Base-by-base conservation (phyloP, 2,329 filamentous ascomycete species). In the Arthrobotrys iridis region DNA sequence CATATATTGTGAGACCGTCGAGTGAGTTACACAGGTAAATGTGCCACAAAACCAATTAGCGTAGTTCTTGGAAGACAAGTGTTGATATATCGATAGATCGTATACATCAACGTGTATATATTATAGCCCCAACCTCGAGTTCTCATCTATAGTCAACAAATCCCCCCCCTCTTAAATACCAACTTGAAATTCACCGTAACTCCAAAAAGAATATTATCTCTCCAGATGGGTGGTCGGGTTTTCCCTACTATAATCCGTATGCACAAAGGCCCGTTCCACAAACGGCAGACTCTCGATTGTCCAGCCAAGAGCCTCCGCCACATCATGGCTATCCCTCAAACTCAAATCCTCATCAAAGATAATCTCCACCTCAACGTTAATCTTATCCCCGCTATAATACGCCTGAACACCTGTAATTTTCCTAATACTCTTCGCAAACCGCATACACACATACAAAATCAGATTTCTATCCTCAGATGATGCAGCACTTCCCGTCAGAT, bases 391-490 rank as follows among this genome's bases (percentile, higher is more conserved):
- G 0, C 90, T 89, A 80, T 96, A 92, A 81, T 95, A 96, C 1
- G 92, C 72, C 58, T 93, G 90, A 66, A 95, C 83, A 30, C 92
- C 92, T 81, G 95, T 92, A 75, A 96, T 95, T 81, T 92, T 90
- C 80, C 88, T 89, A 80, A 97, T 96, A 10, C 91, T 91, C 78
- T 91, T 92, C 48, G 93, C 93, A 81, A 97, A 97, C 18, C 93
- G 90, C 91, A 97, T 96, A 0, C 93, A 95, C 78, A 96, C 87
- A 83, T 97, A 97, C 0, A 97, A 85, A 20, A 97, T 83, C 50
- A 96, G 88, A 80, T 95, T 96, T 28, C 93, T 87, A 83, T 95
- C 90, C 79, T 94, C 91, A 0, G 91, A 89, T 0, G 89, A 88
- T 3, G 92, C 91, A 0, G 91, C 91, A 78, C 91, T 91, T 15